Evolutionary conservation across 345 rosid genomes (phyloP), one percentile per base, ranked within the genome.

Genomic region (Reutealis trisperma): DNA sequence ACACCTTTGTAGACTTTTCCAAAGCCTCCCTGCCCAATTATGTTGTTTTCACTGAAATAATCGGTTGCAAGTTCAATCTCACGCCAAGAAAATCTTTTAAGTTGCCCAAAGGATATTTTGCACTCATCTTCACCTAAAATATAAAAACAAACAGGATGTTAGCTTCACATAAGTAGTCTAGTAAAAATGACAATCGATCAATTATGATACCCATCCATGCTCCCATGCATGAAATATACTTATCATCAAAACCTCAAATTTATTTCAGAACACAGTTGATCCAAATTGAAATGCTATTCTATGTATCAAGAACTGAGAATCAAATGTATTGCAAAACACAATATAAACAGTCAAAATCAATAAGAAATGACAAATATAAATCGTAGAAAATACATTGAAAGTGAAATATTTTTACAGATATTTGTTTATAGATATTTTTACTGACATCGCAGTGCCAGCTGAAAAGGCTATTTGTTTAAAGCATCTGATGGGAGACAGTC

Each of bases 21-120:
- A 77, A 91, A 94, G 14, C 98, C 98, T 85, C 98, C 97, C 76
- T 90, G 97, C 71, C 98, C 98, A 19, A 94, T 91, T 72, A 91
- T 30, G 75, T 88, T 93, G 79, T 76, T 84, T 64, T 93, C 97
- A 52, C 88, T 88, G 90, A 94, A 94, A 78, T 90, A 86, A 76
- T 91, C 89, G 5, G 98, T 93, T 67, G 98, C 97, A 11, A 91
- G 82, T 72, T 93, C 95, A 71, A 94, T 75, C 81, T 90, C 94
- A 0, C 92, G 95, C 82, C 86, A 89, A 1, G 97, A 93, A 84
- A 93, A 94, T 78, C 91, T 89, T 72, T 83, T 86, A 34, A 94
- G 80, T 77, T 94, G 98, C 65, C 90, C 92, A 42, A 88, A 86
- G 6, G 92, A 83, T 73, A 91, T 80, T 73, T 86, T 90, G 69